Conservation (phyloP, 139 green algal genomes). For the Desmodesmus armatus region DNA sequence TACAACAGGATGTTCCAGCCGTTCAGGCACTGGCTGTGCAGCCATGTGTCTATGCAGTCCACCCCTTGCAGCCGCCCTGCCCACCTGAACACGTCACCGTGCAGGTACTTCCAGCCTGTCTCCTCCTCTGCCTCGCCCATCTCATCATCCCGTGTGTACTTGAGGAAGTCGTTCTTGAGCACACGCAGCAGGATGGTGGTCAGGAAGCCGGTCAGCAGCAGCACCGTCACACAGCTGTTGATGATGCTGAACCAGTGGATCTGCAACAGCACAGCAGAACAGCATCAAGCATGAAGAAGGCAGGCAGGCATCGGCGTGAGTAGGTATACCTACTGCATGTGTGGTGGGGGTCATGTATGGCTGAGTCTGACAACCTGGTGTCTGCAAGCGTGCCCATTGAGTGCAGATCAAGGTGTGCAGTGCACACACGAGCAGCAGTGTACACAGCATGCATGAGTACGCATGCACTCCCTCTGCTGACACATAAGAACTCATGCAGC, state of each 20-base stretch:
- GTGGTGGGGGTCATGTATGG: background rate
- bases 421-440: no score
- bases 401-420: no score
- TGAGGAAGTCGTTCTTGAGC: constrained; percentile 95
- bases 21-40: no score
- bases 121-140: constrained; percentile 64
- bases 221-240: constrained; percentile 96
- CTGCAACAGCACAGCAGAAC: constrained; percentile 51
- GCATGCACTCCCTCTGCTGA: no score
- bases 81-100: constrained; percentile 95
- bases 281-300: background rate
- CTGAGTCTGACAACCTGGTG: no score
- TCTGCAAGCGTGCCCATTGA: no score
- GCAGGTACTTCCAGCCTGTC: constrained; percentile 94
- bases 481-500: no score
- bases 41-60: no score
- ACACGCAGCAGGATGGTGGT: constrained; percentile 96
- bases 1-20: no score
- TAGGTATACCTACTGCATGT: no score
- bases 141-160: constrained; percentile 79
- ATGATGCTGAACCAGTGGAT: constrained; percentile 99
- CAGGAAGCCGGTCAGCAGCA: constrained; percentile 96
- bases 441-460: no score
- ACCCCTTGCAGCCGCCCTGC: background rate
- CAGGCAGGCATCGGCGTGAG: no score